Base-by-base conservation (phyloP, 257 asterid genomes). In the Lantana camara region DNA sequence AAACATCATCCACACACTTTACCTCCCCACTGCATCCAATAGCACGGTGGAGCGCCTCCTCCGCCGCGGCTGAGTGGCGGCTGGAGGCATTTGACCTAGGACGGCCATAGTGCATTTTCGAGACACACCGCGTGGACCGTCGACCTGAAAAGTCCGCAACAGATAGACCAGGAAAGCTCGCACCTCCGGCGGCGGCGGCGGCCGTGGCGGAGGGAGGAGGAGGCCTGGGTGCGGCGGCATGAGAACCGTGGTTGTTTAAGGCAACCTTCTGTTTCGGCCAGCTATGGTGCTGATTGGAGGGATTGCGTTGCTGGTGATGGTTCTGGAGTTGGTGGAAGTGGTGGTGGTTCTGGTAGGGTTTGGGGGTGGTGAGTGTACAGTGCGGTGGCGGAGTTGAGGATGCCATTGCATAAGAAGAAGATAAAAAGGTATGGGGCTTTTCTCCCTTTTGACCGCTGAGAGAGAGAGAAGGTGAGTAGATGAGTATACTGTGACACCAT, bases 331-430 rank as follows among this genome's bases (percentile, higher is more conserved):
- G 79, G 62, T 70, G 85, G 57, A 72, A 49, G 68, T 74, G 84
- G 78, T 77, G 87, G 80, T 77, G 87, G 81, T 77, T 77, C 53
- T 79, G 90, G 68, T 82, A 78, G 84, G 96, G 88, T 78, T 84
- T 89, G 17, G 90, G n/a, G 73, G 98, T 78, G 80, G 92, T 86
- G 56, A 88, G 85, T 2, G 95, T 53, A 68, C 83, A 84, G 80
- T 84, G 88, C 50, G 95, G 85, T 10, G 98, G 95, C 74, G 98
- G 91, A 75, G 98, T 91, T 1, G 96, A 82, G 53, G 95, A 91
- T 55, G 96, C 98, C 96, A 91, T 91, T 37, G 71, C 73, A 52
- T 27, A 9, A 30, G 57, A 40, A 57, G 72, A 35, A 53, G 66
- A 63, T 62, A 76, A 76, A 76, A 75, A 60, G 54, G 57, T 4